Conservation (phyloP, 805 yeast genomes). For the Metschnikowia shivogae region DNA sequence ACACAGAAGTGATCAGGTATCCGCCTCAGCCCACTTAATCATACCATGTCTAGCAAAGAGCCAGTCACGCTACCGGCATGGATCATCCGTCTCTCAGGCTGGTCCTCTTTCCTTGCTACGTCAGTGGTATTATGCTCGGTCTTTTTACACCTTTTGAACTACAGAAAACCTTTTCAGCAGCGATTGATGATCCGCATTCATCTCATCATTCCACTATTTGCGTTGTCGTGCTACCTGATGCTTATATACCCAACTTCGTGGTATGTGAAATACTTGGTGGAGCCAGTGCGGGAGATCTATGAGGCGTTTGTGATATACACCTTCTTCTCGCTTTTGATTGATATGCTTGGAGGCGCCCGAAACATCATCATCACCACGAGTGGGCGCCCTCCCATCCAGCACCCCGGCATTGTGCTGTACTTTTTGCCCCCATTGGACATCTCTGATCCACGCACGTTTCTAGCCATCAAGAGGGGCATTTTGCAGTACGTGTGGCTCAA, state of each 20-base stretch:
- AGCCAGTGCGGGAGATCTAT: slow-evolving; percentile 82
- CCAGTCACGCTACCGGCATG: slow-evolving; percentile 18
- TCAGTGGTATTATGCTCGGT: slow-evolving; percentile 24
- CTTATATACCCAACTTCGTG: slow-evolving; percentile 42
- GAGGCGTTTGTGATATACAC: slow-evolving; percentile 96
- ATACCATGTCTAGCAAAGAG: neutral
- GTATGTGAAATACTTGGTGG: slow-evolving; percentile 46
- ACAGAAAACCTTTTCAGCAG: slow-evolving; percentile 86
- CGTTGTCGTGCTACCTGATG: slow-evolving; percentile 62
- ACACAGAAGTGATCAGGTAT: no score
- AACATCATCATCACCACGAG: slow-evolving; percentile 67
- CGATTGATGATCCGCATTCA: slow-evolving; percentile 79
- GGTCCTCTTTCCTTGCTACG: slow-evolving; percentile 21
- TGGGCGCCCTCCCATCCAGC: slow-evolving; percentile 67
- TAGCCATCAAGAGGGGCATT: slow-evolving; percentile 76
- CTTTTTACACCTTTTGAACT: slow-evolving; percentile 48
- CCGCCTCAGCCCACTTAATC: no score
- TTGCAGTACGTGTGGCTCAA: slow-evolving; percentile 95
- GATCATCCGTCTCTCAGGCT: slow-evolving; percentile 19
- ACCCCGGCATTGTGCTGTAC: slow-evolving; percentile 55
- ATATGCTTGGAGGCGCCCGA: slow-evolving; percentile 89
- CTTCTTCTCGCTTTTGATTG: slow-evolving; percentile 77
- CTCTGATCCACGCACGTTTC: slow-evolving; percentile 77
- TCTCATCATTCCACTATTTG: slow-evolving; percentile 76
- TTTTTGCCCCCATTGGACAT: slow-evolving; percentile 64